These are phyloP conservation scores for Backusella circina DNA, from an alignment of 192 early-diverging fungal species.

Conservation along the genomic window DNA sequence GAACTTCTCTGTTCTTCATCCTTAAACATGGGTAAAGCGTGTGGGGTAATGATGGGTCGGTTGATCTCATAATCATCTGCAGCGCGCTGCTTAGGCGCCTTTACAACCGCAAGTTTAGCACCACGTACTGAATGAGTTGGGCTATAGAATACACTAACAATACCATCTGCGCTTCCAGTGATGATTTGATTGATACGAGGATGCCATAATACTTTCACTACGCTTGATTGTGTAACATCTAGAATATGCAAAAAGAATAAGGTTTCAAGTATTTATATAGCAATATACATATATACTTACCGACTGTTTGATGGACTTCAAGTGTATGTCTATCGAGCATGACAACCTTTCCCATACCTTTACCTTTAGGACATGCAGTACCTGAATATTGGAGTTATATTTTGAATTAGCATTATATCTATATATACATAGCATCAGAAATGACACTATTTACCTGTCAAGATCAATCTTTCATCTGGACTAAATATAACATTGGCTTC, in stretches of 20 bases:
- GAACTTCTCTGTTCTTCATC: constrained; percentile 59
- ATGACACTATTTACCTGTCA: constrained; percentile 55
- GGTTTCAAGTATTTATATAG: background rate
- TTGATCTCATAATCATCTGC: constrained; percentile 60
- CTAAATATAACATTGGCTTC: constrained; percentile 82
- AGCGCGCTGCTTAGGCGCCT: constrained; percentile 60
- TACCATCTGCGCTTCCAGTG: constrained; percentile 72
- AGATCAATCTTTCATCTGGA: constrained; percentile 72
- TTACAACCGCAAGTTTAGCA: constrained; percentile 64
- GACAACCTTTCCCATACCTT: constrained; percentile 60
- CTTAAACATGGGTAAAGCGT: constrained; percentile 85
- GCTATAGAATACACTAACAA: constrained; percentile 75
- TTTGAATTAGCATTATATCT: background rate
- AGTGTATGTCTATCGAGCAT: constrained; percentile 64
- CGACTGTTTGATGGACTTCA: constrained; percentile 48
- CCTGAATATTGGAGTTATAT: constrained; percentile 9
- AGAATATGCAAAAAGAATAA: background rate
- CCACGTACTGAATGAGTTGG: constrained; percentile 64
- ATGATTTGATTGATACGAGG: constrained; percentile 82
- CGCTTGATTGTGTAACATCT: constrained; percentile 53
- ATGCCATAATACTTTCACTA: constrained; percentile 84
- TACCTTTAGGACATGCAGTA: constrained; percentile 66
- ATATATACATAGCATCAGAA: background rate
- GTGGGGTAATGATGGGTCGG: constrained; percentile 82
- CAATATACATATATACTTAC: constrained; percentile 23